phyloP scores from a whole-genome alignment of 495 filamentous ascomycete species.

The Aspergillus bertholletiae region DNA sequence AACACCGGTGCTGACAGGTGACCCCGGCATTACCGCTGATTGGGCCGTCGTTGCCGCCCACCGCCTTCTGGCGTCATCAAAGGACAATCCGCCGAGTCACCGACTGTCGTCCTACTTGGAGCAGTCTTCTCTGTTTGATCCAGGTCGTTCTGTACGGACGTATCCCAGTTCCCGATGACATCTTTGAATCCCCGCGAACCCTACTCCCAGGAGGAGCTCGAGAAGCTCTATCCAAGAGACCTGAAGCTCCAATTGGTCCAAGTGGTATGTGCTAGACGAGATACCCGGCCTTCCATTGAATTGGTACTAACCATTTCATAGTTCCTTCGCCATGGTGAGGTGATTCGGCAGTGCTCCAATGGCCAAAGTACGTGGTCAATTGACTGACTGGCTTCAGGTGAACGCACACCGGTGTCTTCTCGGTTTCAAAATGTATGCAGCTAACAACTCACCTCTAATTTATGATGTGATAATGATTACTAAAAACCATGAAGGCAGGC shows the following conservation, averaged over 20 bases:
- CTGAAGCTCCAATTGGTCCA: conserved; percentile 88
- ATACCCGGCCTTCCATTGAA: neutral
- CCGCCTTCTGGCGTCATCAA: conserved; percentile 20
- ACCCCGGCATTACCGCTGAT: conserved; percentile 6
- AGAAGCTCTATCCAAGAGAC: conserved; percentile 70
- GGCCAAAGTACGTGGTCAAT: neutral
- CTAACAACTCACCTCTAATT: conserved; percentile 5
- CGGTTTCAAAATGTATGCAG: conserved; percentile 76
- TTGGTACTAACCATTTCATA: conserved; percentile 15
- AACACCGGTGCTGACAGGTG: neutral
- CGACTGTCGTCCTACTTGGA: neutral
- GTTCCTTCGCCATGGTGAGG: conserved; percentile 79
- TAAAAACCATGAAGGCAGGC: conserved; percentile 56
- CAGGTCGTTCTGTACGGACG: no score
- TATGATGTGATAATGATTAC: conserved; percentile 6
- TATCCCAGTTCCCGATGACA: conserved; percentile 73
- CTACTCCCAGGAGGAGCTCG: conserved; percentile 79
- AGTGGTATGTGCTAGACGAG: conserved; percentile 50
- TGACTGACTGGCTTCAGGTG: conserved; percentile 43
- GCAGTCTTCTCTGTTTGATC: neutral
- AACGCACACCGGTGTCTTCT: conserved; percentile 79
- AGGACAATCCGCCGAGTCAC: neutral
- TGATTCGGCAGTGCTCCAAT: neutral
- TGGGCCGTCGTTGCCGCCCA: conserved; percentile 9
- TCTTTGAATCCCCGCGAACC: conserved; percentile 68